Evolutionary conservation across 2,329 filamentous ascomycete species (phyloP), one percentile per base, ranked within the genome.

Genomic region (Zarea fungicola): DNA sequence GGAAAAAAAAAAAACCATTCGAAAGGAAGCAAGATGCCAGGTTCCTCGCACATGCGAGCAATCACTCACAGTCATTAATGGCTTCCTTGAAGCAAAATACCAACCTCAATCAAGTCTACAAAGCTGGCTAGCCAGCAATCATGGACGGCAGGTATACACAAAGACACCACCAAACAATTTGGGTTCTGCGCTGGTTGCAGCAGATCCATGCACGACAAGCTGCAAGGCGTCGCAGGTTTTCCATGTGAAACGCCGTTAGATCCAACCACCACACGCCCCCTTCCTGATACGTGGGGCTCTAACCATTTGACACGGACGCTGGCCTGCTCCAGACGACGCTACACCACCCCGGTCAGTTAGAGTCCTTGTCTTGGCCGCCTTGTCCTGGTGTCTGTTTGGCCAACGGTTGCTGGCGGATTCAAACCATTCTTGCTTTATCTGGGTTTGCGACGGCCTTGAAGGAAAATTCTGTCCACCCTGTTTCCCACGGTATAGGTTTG

Each of bases 211-310:
- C 42, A 9, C 22, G 28, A 32, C 44, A 22, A 37, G 10, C 29
- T 11, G 22, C 45, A 28, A 42, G 11, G 31, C 31, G 46, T 48
- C 37, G 46, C 40, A 50, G 48, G 42, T 44, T 44, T 13, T 35
- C n/a, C 23, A 46, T 37, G 23, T 45, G 48, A 50, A 50, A 50
- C 48, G 35, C 31, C 34, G 39, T 37, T 23, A 23, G 31, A 31
- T 39, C 35, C 44, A 41, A 36, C 36, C 42, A 45, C 8, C 22
- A n/a, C 35, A 7, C 39, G 13, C 35, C 40, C 7, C 9, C 7
- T 32, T 48, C 37, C 37, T 36, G 29, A 25, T 42, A 31, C 40
- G 47, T 49, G 47, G 47, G 47, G 40, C 47, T 21, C 18, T 14
- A 22, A 11, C 36, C 28, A n/a, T 25, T 41, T 34, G 36, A 48